phyloP scores from a whole-genome alignment of 768 basidiomycete species.

The Sporobolomyces phaffii region DNA sequence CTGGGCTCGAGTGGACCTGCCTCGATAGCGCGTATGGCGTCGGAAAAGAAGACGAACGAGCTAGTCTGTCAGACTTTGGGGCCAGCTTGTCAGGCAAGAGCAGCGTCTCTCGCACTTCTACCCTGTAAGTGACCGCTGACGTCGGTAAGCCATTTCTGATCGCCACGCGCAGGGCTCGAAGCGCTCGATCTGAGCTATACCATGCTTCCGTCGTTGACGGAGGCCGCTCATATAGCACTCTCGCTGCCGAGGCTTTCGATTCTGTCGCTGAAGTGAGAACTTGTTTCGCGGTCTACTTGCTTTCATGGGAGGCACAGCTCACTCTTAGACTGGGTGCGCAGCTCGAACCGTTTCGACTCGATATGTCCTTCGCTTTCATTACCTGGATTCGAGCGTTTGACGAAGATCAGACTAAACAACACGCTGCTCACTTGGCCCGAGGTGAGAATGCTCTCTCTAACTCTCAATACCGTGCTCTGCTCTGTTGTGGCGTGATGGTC shows the following conservation, averaged over 20 bases:
- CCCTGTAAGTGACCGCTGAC: background rate
- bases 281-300: background rate
- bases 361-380: conserved; percentile 27
- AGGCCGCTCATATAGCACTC: conserved; percentile 51
- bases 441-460: conserved; percentile 46
- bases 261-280: conserved; percentile 70
- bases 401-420: conserved; percentile 61
- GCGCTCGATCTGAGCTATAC: conserved; percentile 19
- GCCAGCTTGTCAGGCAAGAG: no score
- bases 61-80: conserved; percentile 7
- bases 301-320: background rate
- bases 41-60: conserved; percentile 44
- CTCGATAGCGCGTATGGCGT: conserved; percentile 51
- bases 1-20: conserved; percentile 67
- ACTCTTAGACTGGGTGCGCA: conserved; percentile 44
- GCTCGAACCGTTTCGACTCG: conserved; percentile 62
- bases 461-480: background rate
- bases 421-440: conserved; percentile 69
- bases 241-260: conserved; percentile 61
- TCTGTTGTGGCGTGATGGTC: no score
- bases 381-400: conserved; percentile 49
- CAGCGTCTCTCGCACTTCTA: background rate
- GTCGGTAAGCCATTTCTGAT: background rate
- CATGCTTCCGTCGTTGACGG: conserved; percentile 17
- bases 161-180: conserved; percentile 6